Conservation (phyloP, 495 filamentous ascomycete genomes). For the Aspergillus conjunctus region DNA sequence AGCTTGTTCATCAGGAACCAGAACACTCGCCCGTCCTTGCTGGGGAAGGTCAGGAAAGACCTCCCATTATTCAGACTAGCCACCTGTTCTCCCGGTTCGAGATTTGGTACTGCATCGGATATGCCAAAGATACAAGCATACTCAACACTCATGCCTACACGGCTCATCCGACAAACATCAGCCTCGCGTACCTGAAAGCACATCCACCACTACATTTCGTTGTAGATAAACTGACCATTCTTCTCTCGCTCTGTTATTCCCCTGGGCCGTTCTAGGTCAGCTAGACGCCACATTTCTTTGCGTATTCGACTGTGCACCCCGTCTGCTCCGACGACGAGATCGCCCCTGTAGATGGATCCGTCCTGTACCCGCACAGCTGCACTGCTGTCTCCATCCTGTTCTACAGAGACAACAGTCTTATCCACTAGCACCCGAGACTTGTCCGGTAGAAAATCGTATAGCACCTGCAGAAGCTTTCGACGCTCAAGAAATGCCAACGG, state of each 20-base stretch:
- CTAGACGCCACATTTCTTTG: conserved; percentile 35
- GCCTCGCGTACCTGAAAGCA: conserved; percentile 10
- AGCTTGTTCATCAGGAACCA: conserved; percentile 45
- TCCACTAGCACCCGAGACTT: conserved; percentile 14
- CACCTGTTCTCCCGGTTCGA: conserved; percentile 23
- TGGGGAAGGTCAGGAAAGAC: conserved; percentile 19
- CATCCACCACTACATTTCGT: conserved; percentile 5
- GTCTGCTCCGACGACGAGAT: conserved; percentile 51
- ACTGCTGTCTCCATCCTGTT: conserved; percentile 3
- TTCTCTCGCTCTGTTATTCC: conserved; percentile 23
- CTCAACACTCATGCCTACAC: conserved; percentile 16
- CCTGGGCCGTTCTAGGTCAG: conserved; percentile 30
- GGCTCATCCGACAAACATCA: background rate
- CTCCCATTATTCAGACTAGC: conserved; percentile 13
- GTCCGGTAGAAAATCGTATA: conserved; percentile 25
- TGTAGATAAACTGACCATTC: conserved; percentile 18
- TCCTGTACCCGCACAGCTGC: conserved; percentile 15
- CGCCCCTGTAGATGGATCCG: conserved; percentile 31
- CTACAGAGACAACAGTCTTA: conserved; percentile 20
- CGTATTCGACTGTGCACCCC: conserved; percentile 49
- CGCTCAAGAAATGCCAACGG: conserved; percentile 35
- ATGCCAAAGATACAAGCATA: conserved; percentile 30
- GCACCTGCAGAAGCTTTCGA: conserved; percentile 30
- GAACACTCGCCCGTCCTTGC: conserved; percentile 23
- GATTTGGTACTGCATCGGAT: conserved; percentile 14